These are phyloP conservation scores for Cryomyces minteri DNA, from an alignment of 495 filamentous ascomycete genomes.

Conservation along the genomic window DNA sequence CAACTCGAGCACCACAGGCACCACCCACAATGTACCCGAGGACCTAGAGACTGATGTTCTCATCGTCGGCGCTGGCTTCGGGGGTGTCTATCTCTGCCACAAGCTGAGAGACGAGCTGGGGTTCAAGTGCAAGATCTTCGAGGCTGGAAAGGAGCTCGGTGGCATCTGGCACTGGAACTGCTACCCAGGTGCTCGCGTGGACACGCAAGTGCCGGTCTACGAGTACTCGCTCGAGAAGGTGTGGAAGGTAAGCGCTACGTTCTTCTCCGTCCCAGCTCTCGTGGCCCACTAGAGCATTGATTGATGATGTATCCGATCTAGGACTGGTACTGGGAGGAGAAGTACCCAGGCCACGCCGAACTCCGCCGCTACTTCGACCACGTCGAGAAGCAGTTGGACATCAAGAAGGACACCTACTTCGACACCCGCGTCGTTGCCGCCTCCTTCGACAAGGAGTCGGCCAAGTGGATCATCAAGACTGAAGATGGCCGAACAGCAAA, in stretches of 20 bases:
- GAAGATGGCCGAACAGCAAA: conserved; percentile 15
- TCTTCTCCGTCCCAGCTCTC: background rate
- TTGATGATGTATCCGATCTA: background rate
- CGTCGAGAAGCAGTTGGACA: conserved; percentile 22
- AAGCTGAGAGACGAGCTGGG: conserved; percentile 25
- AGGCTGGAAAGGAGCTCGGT: conserved; percentile 28
- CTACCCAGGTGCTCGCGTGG: conserved; percentile 21
- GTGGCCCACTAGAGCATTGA: background rate
- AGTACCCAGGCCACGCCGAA: conserved; percentile 22
- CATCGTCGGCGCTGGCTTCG: conserved; percentile 34
- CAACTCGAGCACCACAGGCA: background rate
- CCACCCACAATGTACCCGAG: conserved; percentile 8
- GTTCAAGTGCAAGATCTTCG: conserved; percentile 25
- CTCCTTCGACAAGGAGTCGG: conserved; percentile 16
- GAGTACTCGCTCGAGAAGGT: conserved; percentile 22
- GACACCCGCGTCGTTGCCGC: conserved; percentile 22
- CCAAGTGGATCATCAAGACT: conserved; percentile 21
- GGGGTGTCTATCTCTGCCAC: conserved; percentile 25
- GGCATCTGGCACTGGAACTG: conserved; percentile 31
- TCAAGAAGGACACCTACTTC: conserved; percentile 26
- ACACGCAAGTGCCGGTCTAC: conserved; percentile 24
- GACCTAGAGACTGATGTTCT: conserved; percentile 23
- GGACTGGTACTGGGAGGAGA: conserved; percentile 27
- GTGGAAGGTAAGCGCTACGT: conserved; percentile 12
- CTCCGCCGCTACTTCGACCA: conserved; percentile 25